Percentiles rank a stretch among this genome's conserved stretches.
Evolutionary conservation across 2,329 filamentous ascomycete genomes (phyloP).

Genomic region (Diaporthe destruens): DNA sequence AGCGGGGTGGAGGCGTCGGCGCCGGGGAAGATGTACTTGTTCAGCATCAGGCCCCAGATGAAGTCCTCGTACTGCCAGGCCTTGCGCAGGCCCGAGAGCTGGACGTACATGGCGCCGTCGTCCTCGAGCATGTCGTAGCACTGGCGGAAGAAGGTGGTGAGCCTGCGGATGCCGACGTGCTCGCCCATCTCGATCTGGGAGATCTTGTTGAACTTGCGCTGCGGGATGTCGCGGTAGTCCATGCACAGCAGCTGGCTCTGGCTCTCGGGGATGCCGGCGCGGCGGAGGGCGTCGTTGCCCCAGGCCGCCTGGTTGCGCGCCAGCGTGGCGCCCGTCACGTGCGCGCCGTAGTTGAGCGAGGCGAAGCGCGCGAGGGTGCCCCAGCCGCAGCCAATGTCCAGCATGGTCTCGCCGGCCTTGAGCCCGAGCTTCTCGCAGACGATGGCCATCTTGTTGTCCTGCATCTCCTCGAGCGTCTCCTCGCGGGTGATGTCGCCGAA

Average conservation of each 20-base stretch:
- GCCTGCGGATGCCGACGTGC: constrained; percentile 95
- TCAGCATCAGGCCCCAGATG: constrained; percentile 99
- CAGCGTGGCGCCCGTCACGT: constrained; percentile 89
- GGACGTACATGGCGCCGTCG: constrained; percentile 94
- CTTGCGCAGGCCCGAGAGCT: constrained; percentile 93
- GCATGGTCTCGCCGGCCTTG: constrained; percentile 82
- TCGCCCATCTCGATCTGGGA: constrained; percentile 99
- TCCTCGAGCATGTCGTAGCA: constrained; percentile 96
- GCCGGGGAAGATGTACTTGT: constrained; percentile 98
- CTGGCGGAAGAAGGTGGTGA: constrained; percentile 84
- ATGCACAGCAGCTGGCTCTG: constrained; percentile 94
- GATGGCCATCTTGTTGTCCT: constrained; percentile 96
- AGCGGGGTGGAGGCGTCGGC: constrained; percentile 95
- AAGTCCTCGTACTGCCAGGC: constrained; percentile 98
- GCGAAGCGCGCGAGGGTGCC: constrained; percentile 95
- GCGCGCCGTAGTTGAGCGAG: constrained; percentile 87
- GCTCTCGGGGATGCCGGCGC: constrained; percentile 82
- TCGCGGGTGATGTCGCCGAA: constrained; percentile 89
- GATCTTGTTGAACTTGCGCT: constrained; percentile 88
- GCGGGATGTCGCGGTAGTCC: constrained; percentile 95
- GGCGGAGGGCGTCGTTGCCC: constrained; percentile 91
- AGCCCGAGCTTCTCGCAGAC: constrained; percentile 96
- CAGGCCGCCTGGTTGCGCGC: constrained; percentile 96
- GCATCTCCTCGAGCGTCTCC: constrained; percentile 92
- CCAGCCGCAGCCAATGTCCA: constrained; percentile 98